Evolutionary conservation across 2,329 filamentous ascomycete genomes (phyloP).

Genomic region (Aspergillus amoenus): DNA sequence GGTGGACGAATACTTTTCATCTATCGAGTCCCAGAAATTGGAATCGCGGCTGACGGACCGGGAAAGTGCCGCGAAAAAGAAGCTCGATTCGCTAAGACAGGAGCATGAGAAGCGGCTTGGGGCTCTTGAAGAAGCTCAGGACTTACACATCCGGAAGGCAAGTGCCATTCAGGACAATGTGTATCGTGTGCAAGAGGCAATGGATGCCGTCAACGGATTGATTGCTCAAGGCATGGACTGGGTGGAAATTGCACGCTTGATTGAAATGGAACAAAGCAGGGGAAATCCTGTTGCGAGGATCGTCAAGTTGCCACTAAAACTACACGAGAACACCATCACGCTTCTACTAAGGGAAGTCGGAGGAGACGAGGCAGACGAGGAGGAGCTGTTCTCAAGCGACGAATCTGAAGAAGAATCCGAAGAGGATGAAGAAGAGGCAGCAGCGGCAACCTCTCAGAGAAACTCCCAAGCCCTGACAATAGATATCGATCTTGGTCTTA

Average conservation of each 20-base stretch:
- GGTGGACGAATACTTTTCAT: conserved; percentile 96
- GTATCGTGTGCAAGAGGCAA: conserved; percentile 87
- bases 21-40: conserved; percentile 88
- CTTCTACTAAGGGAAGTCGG: conserved; percentile 72
- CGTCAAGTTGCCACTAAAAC: conserved; percentile 82
- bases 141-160: conserved; percentile 82
- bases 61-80: conserved; percentile 76
- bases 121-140: conserved; percentile 76
- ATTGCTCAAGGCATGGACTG: conserved; percentile 96
- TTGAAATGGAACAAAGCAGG: conserved; percentile 79
- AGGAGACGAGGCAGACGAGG: conserved; percentile 63
- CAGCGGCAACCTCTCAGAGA: conserved; percentile 24
- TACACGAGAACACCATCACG: conserved; percentile 87
- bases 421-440: conserved; percentile 28
- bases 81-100: conserved; percentile 77
- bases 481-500: conserved; percentile 79
- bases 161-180: conserved; percentile 87
- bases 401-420: conserved; percentile 52
- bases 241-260: conserved; percentile 83
- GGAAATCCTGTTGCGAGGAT: conserved; percentile 82
- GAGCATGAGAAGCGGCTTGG: conserved; percentile 86
- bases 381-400: conserved; percentile 62
- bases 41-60: conserved; percentile 79
- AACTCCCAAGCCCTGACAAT: conserved; percentile 59
- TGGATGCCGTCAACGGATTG: conserved; percentile 88